These are phyloP conservation scores for Akanthomyces muscarius DNA, from an alignment of 2,329 filamentous ascomycete species.

Conservation along the genomic window DNA sequence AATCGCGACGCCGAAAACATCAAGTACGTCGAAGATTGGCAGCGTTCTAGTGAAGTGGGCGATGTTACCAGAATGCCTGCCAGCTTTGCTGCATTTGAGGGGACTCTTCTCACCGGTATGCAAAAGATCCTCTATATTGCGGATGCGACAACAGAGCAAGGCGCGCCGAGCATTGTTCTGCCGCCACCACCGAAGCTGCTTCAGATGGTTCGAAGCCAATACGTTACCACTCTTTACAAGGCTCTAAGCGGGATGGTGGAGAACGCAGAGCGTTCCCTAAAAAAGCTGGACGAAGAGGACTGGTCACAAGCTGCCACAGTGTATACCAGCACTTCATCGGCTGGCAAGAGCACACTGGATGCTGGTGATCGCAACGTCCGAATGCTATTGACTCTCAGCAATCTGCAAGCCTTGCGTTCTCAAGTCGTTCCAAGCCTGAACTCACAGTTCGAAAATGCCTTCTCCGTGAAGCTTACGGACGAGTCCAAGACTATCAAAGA, in stretches of 20 bases:
- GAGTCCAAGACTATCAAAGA: conserved; percentile 90
- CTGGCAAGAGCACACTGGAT: conserved; percentile 47
- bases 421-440: conserved; percentile 86
- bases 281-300: conserved; percentile 61
- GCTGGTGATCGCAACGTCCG: conserved; percentile 71
- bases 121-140: conserved; percentile 94
- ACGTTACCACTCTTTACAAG: conserved; percentile 91
- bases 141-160: conserved; percentile 73
- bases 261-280: conserved; percentile 76
- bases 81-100: conserved; percentile 81
- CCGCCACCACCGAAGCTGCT: conserved; percentile 83
- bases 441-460: conserved; percentile 86
- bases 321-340: conserved; percentile 27
- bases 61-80: conserved; percentile 90
- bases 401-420: conserved; percentile 76
- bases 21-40: conserved; percentile 92
- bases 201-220: conserved; percentile 86
- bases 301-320: conserved; percentile 40
- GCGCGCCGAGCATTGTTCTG: conserved; percentile 71
- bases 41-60: conserved; percentile 71
- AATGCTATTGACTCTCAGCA: conserved; percentile 90
- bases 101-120: conserved; percentile 75
- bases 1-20: conserved; percentile 89
- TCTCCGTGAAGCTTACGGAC: conserved; percentile 90
- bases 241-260: conserved; percentile 94